These are phyloP conservation scores for Fusarium hostae DNA, from an alignment of 2,329 filamentous ascomycete species.

Conservation along the genomic window DNA sequence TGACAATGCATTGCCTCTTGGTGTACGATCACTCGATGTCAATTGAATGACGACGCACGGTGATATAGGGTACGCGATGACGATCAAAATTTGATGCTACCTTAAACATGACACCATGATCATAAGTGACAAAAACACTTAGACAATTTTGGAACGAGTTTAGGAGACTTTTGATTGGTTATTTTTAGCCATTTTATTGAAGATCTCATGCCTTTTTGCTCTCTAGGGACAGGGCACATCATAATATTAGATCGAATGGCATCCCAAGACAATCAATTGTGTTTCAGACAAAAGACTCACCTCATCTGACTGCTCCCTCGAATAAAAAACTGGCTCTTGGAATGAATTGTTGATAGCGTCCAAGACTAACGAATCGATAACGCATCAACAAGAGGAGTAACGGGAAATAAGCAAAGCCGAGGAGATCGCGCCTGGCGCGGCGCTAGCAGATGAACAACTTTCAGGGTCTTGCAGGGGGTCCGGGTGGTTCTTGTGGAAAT, in stretches of 20 bases:
- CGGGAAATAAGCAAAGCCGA: constrained; percentile 29
- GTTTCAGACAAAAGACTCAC: constrained; percentile 1
- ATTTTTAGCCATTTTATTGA: not conserved
- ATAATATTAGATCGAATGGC: not conserved
- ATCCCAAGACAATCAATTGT: not conserved
- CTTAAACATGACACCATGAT: not conserved
- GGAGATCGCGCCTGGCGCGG: constrained; percentile 26
- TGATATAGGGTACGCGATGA: constrained; percentile 8
- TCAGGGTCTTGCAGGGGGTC: constrained; percentile 37
- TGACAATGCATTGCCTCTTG: not conserved
- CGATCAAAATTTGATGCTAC: constrained; percentile 5
- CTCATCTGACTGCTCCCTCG: constrained; percentile 6
- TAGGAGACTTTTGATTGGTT: not conserved
- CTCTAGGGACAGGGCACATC: not conserved
- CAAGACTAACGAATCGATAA: constrained; percentile 15
- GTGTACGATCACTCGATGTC: not conserved
- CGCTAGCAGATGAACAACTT: constrained; percentile 24
- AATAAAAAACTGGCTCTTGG: constrained; percentile 4
- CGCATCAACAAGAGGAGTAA: constrained; percentile 11
- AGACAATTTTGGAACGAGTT: not conserved
- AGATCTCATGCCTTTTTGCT: not conserved
- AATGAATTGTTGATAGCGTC: constrained; percentile 22
- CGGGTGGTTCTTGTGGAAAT: constrained; percentile 8
- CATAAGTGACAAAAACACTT: not conserved
- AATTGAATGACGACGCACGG: not conserved